These are phyloP conservation scores for Podospora tetraspora DNA, from an alignment of 495 filamentous ascomycete species.

Conservation along the genomic window DNA sequence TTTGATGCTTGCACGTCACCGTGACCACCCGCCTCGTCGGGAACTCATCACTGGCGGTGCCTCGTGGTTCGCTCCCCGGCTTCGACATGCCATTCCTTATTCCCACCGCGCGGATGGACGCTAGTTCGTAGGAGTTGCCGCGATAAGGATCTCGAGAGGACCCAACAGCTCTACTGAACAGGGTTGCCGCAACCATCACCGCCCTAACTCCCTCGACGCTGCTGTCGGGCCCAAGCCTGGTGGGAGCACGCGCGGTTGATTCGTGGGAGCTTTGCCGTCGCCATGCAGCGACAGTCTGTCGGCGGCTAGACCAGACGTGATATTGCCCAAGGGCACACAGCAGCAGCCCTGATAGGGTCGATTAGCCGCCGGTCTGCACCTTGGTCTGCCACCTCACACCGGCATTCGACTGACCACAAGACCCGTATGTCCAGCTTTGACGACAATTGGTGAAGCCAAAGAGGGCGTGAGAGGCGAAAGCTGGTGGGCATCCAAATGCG, in stretches of 20 bases:
- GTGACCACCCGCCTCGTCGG: background rate
- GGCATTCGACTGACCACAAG: conserved; percentile 3
- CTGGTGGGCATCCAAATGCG: background rate
- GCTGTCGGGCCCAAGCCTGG: background rate
- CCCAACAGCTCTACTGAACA: background rate
- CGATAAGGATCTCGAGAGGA: background rate
- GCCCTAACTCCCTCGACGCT: background rate
- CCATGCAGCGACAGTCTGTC: conserved; percentile 16
- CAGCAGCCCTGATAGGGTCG: conserved; percentile 11
- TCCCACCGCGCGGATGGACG: background rate
- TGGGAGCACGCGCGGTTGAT: conserved; percentile 22
- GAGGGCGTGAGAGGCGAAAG: background rate
- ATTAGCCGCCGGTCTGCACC: conserved; percentile 26
- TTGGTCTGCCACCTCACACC: conserved; percentile 14
- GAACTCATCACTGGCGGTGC: background rate
- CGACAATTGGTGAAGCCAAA: background rate
- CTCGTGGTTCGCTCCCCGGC: background rate
- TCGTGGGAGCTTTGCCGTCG: conserved; percentile 8
- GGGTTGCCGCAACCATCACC: background rate
- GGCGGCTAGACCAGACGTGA: conserved; percentile 17
- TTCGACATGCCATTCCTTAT: background rate
- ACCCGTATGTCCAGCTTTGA: background rate
- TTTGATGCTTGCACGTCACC: background rate
- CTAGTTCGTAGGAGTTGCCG: background rate
- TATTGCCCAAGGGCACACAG: conserved; percentile 4